Conservation (phyloP, 805 yeast genomes). For the Ogataea paraovalis region DNA sequence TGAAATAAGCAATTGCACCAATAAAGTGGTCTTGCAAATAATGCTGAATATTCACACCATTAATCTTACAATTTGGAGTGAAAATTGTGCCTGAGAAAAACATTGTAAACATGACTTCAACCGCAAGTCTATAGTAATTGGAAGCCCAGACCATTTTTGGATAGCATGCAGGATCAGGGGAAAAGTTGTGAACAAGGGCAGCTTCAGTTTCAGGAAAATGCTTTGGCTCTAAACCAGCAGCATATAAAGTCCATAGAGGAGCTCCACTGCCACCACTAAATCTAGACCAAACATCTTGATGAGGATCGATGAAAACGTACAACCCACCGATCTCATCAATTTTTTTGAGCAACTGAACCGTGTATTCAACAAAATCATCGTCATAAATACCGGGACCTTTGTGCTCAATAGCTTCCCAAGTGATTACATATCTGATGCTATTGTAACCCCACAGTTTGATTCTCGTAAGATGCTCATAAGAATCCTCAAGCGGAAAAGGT, state of each 20-base stretch:
- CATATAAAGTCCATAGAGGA: constrained; percentile 87
- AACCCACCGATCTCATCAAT: constrained; percentile 64
- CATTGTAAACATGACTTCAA: constrained; percentile 77
- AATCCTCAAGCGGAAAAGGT: constrained; percentile 75
- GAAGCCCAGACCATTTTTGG: constrained; percentile 94
- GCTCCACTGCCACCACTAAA: constrained; percentile 91
- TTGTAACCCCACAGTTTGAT: constrained; percentile 82
- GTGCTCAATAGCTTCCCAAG: constrained; percentile 95
- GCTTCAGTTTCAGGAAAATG: constrained; percentile 72
- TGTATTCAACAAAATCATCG: constrained; percentile 66
- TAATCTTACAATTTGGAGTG: constrained; percentile 71
- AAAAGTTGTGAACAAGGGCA: constrained; percentile 67
- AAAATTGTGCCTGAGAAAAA: constrained; percentile 75
- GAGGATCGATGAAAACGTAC: constrained; percentile 80
- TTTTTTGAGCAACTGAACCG: constrained; percentile 55
- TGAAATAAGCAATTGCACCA: constrained; percentile 46
- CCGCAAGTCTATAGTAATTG: constrained; percentile 72
- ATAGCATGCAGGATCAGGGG: constrained; percentile 42
- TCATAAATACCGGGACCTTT: constrained; percentile 83
- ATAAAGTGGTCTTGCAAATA: constrained; percentile 65
- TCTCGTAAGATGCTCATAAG: constrained; percentile 61
- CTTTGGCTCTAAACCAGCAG: constrained; percentile 82
- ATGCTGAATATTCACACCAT: constrained; percentile 74
- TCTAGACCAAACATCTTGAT: constrained; percentile 93
- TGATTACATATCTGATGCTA: constrained; percentile 66